A percentile compares a stretch with the other conserved stretches of the same genome.
These are phyloP conservation scores for Ophiostoma ulmi DNA, from an alignment of 2,329 filamentous ascomycete genomes.

Conservation along the genomic window DNA sequence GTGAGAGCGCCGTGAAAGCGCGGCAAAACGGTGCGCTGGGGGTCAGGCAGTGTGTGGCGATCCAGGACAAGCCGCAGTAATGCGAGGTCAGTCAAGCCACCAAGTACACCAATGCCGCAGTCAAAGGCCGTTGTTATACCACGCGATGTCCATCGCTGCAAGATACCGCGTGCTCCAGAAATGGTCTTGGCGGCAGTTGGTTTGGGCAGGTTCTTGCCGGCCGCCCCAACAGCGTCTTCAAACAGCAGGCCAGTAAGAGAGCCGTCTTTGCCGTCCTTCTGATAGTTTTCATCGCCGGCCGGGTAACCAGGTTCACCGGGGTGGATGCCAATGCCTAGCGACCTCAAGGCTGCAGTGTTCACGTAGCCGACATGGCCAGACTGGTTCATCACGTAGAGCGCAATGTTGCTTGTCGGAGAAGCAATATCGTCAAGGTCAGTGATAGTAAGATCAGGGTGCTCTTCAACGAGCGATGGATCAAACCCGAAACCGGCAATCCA, in stretches of 20 bases:
- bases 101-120: slow-evolving; percentile 23
- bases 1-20: background rate
- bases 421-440: background rate
- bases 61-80: slow-evolving; percentile 17
- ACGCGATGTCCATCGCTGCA: slow-evolving; percentile 21
- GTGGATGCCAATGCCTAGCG: background rate
- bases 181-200: background rate
- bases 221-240: background rate
- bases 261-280: background rate
- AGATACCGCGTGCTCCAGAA: background rate
- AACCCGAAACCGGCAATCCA: background rate
- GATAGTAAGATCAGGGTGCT: background rate
- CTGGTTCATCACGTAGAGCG: background rate
- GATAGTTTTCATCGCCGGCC: background rate
- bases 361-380: background rate
- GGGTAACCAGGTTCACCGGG: background rate
- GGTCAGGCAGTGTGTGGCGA: background rate
- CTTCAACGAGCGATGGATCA: background rate
- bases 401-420: background rate
- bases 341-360: background rate
- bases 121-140: slow-evolving; percentile 26
- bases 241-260: background rate
- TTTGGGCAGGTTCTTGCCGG: background rate
- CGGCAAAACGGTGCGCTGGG: background rate
- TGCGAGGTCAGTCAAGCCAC: slow-evolving; percentile 20